Percentiles rank a stretch among this genome's conserved stretches.
phyloP scores from a whole-genome alignment of 1,284 basidiomycete species.

The Naganishia sp. region DNA sequence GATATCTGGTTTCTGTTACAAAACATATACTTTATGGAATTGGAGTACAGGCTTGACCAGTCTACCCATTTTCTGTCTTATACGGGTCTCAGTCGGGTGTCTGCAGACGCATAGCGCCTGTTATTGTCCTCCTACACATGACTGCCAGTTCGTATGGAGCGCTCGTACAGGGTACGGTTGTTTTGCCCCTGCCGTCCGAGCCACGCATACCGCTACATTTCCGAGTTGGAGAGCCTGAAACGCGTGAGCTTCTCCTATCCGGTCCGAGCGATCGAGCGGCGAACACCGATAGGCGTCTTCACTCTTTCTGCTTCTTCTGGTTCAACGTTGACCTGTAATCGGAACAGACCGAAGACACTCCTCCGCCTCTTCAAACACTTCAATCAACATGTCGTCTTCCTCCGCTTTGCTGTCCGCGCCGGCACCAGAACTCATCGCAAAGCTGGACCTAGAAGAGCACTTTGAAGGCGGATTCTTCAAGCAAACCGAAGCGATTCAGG shows the following conservation, averaged over 20 bases:
- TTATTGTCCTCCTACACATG: no score
- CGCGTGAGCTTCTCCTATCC: no score
- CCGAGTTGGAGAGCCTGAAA: no score
- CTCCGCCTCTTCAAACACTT: background rate
- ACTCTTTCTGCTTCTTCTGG: background rate
- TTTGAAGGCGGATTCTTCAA: slow-evolving; percentile 48
- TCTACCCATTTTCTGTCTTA: background rate
- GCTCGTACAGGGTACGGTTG: no score
- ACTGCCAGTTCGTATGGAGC: no score
- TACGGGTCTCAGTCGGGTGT: no score
- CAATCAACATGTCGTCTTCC: slow-evolving; percentile 31
- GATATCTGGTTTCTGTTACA: background rate
- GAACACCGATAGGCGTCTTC: background rate
- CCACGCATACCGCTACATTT: no score
- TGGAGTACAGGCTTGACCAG: background rate
- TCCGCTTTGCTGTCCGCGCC: slow-evolving; percentile 10
- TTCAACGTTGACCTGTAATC: no score
- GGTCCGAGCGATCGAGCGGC: background rate
- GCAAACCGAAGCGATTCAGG: slow-evolving; percentile 37
- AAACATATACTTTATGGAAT: no score
- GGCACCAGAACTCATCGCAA: slow-evolving; percentile 35
- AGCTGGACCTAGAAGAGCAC: slow-evolving; percentile 41
- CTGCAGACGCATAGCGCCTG: no score
- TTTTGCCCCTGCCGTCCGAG: no score
- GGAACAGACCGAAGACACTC: no score